Evolutionary conservation across 148 eudicot species (phyloP).

Genomic region (Fagopyrum esculentum): DNA sequence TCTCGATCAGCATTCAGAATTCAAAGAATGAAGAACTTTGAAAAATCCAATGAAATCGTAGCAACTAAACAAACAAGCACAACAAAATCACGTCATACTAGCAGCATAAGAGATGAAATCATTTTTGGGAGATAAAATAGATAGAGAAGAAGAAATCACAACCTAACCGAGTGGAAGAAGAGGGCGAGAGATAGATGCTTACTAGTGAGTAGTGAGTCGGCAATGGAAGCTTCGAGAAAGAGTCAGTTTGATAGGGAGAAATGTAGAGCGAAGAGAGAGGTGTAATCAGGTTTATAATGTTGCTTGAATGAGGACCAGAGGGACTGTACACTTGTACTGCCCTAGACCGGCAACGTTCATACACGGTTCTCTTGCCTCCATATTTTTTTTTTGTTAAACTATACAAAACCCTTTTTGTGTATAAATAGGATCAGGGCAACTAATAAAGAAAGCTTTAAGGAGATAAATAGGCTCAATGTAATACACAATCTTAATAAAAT

Average conservation of each 20-base stretch:
- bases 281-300: not conserved
- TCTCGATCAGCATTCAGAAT: not conserved
- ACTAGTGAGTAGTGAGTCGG: not conserved
- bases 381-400: too few species aligned
- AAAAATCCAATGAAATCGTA: not conserved
- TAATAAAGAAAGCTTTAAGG: too few species aligned
- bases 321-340: not conserved
- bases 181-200: not conserved
- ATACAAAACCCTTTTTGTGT: too few species aligned
- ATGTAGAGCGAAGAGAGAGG: not conserved
- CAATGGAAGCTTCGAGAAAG: conserved; percentile 7
- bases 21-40: not conserved
- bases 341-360: not conserved
- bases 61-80: not conserved
- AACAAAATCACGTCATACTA: not conserved
- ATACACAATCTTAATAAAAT: too few species aligned
- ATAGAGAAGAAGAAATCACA: not conserved
- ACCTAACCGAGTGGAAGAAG: not conserved
- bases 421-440: too few species aligned
- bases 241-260: not conserved
- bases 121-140: not conserved
- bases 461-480: too few species aligned
- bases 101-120: not conserved
- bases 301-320: not conserved
- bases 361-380: not conserved